phyloP scores from a whole-genome alignment of 2,329 filamentous ascomycete genomes.

The Xylaria sp. region DNA sequence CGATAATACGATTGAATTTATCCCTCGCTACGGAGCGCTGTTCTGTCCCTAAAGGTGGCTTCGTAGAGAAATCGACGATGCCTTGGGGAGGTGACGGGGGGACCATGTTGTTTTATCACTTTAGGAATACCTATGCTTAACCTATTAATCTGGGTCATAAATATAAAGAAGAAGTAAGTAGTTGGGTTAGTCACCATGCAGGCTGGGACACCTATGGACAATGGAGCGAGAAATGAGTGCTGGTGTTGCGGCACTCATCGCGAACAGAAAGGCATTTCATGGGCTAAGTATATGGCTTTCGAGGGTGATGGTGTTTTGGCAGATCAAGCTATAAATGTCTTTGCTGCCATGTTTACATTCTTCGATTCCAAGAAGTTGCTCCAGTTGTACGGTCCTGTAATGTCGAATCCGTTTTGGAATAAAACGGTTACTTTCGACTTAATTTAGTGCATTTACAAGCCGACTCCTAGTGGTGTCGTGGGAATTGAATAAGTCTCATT shows the following conservation, averaged over 20 bases:
- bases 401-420: too few relatives aligned
- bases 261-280: constrained; percentile 3
- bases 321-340: too few relatives aligned
- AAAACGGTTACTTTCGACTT: too few relatives aligned
- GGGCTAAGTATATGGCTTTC: constrained; percentile 2
- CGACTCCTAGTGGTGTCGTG: background rate
- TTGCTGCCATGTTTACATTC: too few relatives aligned
- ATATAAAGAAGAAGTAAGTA: background rate
- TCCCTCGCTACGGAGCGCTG: constrained; percentile 6
- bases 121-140: background rate
- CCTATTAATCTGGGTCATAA: background rate
- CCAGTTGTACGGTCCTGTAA: too few relatives aligned
- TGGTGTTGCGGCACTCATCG: background rate
- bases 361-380: too few relatives aligned
- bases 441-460: too few relatives aligned
- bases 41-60: constrained; percentile 3
- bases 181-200: background rate
- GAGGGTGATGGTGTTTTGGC: background rate
- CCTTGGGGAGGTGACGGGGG: constrained; percentile 15
- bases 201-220: background rate
- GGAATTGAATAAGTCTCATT: background rate
- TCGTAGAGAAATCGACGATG: constrained; percentile 13
- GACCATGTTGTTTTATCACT: constrained; percentile 9
- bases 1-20: constrained; percentile 37
- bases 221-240: background rate